phyloP scores from a whole-genome alignment of 495 filamentous ascomycete genomes.

The Bacidia rubella region DNA sequence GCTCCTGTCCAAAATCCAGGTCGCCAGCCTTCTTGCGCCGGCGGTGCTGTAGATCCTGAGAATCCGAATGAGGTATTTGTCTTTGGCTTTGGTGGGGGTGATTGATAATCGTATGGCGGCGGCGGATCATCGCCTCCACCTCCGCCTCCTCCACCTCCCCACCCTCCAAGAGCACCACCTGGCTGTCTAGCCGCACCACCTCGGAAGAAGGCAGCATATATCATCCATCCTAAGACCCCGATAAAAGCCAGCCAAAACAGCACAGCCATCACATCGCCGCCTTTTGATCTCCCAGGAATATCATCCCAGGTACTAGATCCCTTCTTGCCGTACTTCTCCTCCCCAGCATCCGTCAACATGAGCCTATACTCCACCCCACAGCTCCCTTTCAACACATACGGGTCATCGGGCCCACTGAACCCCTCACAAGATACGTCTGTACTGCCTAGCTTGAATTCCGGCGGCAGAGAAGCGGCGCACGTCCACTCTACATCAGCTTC shows the following conservation, averaged over 20 bases:
- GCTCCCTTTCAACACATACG: conserved; percentile 72
- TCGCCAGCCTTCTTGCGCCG: conserved; percentile 44
- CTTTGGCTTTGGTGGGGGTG: conserved; percentile 41
- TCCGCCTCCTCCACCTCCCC: conserved; percentile 39
- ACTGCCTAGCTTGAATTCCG: conserved; percentile 73
- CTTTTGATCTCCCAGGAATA: conserved; percentile 7
- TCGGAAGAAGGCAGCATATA: conserved; percentile 17
- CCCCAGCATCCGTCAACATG: conserved; percentile 65
- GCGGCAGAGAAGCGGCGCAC: conserved; percentile 65
- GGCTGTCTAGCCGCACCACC: conserved; percentile 2
- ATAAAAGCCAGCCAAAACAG: conserved; percentile 39
- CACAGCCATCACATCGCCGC: conserved; percentile 12
- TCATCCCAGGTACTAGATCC: conserved; percentile 7
- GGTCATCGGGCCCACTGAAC: conserved; percentile 59
- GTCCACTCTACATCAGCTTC: conserved; percentile 74
- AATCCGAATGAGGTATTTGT: conserved; percentile 24
- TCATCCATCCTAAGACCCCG: conserved; percentile 25
- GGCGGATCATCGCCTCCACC: conserved; percentile 41
- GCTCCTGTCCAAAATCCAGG: conserved; percentile 86
- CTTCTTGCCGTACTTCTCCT: conserved; percentile 46
- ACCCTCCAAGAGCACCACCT: conserved; percentile 27
- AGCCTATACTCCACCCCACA: conserved; percentile 91
- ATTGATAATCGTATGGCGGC: conserved; percentile 43
- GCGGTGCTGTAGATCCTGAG: conserved; percentile 19
- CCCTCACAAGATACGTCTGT: conserved; percentile 94